Conservation (phyloP, 148 eudicot genomes). For the Suaeda aralocaspica region DNA sequence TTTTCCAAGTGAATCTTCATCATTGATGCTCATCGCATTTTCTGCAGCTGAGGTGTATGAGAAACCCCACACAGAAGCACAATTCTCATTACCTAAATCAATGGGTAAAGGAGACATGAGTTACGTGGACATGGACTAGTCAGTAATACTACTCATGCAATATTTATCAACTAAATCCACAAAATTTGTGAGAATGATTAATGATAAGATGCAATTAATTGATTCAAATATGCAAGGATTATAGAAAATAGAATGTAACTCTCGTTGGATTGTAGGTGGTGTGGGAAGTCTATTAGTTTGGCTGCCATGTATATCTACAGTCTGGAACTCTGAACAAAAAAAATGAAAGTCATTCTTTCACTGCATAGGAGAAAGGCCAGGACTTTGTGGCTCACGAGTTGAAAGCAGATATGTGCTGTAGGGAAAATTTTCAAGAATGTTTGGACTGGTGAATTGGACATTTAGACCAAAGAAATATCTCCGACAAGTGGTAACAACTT, state of each 20-base stretch:
- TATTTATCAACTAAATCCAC: not conserved
- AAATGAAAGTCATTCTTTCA: not conserved
- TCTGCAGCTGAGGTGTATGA: constrained; percentile 33
- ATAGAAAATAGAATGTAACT: too few species aligned
- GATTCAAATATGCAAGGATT: too few species aligned
- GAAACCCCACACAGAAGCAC: constrained; percentile 79
- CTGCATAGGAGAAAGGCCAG: not conserved
- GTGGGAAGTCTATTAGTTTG: too few species aligned
- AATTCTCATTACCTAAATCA: constrained; percentile 63
- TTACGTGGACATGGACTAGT: not conserved
- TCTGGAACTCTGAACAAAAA: not conserved
- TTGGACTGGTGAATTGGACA: not conserved
- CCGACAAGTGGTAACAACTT: not conserved
- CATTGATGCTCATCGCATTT: constrained; percentile 25
- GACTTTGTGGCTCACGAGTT: not conserved
- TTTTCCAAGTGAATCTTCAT: constrained; percentile 30
- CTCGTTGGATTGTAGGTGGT: too few species aligned
- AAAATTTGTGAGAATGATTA: too few species aligned
- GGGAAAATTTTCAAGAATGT: not conserved
- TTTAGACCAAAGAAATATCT: not conserved
- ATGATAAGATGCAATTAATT: not conserved
- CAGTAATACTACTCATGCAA: not conserved
- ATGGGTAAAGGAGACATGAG: not conserved
- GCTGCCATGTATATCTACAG: not conserved
- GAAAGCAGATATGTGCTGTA: not conserved